Percentiles rank a stretch among this genome's conserved stretches.
phyloP scores from a whole-genome alignment of 495 filamentous ascomycete genomes.

The Pyrenopolyporus hunteri region DNA sequence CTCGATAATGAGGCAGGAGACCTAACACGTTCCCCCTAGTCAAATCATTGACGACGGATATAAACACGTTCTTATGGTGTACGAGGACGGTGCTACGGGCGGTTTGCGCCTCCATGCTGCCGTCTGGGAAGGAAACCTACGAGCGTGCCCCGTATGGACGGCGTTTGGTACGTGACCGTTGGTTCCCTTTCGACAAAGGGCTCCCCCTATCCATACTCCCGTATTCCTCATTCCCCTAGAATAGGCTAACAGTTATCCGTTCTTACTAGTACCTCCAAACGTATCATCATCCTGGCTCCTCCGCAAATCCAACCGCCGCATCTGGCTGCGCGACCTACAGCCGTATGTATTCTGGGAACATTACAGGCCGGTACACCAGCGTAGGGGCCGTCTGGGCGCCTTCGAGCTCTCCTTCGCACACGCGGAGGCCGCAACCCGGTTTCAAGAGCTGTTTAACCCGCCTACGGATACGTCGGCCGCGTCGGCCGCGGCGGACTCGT shows the following conservation, averaged over 20 bases:
- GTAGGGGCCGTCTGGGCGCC: constrained; percentile 48
- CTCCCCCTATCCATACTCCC: not conserved
- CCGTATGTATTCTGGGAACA: constrained; percentile 67
- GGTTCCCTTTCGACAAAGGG: not conserved
- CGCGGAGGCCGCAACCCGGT: constrained; percentile 50
- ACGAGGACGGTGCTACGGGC: constrained; percentile 66
- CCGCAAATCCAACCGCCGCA: constrained; percentile 53
- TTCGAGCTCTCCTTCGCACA: constrained; percentile 55
- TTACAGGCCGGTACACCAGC: constrained; percentile 59
- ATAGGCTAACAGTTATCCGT: not conserved
- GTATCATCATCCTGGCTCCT: constrained; percentile 64
- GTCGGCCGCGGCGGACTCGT: constrained; percentile 33
- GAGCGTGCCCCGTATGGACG: constrained; percentile 72
- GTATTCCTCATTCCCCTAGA: not conserved
- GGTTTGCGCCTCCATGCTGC: constrained; percentile 63
- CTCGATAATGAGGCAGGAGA: not conserved
- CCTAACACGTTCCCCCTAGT: constrained; percentile 50
- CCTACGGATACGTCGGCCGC: constrained; percentile 23
- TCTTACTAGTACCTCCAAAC: constrained; percentile 61
- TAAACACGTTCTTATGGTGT: constrained; percentile 74
- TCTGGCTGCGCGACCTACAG: constrained; percentile 66
- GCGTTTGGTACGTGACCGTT: constrained; percentile 61
- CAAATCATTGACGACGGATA: constrained; percentile 74
- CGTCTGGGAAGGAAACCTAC: constrained; percentile 56
- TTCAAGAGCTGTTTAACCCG: constrained; percentile 48